These are phyloP conservation scores for Cyphellophora europaea DNA, from an alignment of 2,329 filamentous ascomycete species.

Conservation along the genomic window DNA sequence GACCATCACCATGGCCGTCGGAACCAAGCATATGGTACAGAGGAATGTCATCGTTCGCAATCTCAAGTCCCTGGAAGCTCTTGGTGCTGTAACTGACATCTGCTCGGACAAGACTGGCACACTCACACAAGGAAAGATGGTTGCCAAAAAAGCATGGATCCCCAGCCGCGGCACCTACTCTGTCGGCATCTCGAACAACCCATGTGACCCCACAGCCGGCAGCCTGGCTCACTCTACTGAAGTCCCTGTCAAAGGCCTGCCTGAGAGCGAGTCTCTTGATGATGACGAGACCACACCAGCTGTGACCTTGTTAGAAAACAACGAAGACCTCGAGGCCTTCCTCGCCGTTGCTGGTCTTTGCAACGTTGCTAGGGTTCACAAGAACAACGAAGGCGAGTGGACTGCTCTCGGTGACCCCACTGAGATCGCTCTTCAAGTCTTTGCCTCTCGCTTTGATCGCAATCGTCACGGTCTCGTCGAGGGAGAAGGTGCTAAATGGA, in stretches of 20 bases:
- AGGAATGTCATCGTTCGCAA: constrained; percentile 44
- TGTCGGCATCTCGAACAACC: constrained; percentile 46
- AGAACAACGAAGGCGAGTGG: constrained; percentile 46
- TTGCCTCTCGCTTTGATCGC: constrained; percentile 59
- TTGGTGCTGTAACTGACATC: constrained; percentile 47
- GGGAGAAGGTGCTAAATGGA: constrained; percentile 44
- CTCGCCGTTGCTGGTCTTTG: constrained; percentile 56
- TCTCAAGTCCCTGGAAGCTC: constrained; percentile 42
- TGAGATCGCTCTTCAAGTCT: constrained; percentile 67
- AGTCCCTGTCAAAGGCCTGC: constrained; percentile 22
- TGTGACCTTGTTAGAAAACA: constrained; percentile 33
- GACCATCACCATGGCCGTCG: constrained; percentile 53
- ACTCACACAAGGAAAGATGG: constrained; percentile 55
- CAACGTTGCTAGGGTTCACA: constrained; percentile 55
- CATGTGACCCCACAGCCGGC: constrained; percentile 48
- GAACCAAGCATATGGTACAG: constrained; percentile 43
- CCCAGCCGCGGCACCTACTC: constrained; percentile 49
- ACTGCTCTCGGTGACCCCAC: constrained; percentile 58
- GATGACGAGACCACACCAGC: constrained; percentile 20
- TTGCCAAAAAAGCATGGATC: constrained; percentile 51
- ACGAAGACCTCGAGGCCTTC: constrained; percentile 43
- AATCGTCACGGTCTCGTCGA: constrained; percentile 45
- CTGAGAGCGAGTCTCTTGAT: constrained; percentile 19
- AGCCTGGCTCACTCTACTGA: constrained; percentile 31
- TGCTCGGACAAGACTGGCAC: constrained; percentile 74